These are phyloP conservation scores for Termitomyces eurrhizus DNA, from an alignment of 768 basidiomycete species.

Conservation along the genomic window DNA sequence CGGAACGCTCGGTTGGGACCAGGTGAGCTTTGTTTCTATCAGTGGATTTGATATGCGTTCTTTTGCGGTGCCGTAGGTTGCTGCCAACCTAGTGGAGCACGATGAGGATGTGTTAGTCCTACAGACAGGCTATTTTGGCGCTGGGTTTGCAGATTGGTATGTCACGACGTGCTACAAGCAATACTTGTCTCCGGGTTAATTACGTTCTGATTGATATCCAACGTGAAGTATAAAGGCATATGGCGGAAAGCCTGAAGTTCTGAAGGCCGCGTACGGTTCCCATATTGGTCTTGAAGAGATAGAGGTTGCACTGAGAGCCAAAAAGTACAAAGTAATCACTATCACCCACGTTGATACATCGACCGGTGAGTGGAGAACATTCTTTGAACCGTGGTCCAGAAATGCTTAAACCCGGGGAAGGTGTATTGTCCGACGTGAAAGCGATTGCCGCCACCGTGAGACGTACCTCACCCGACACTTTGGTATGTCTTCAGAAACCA, in stretches of 20 bases:
- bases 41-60: background rate
- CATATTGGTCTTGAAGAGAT: constrained; percentile 52
- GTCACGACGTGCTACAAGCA: constrained; percentile 16
- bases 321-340: constrained; percentile 78
- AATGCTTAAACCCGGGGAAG: constrained; percentile 24
- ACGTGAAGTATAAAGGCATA: constrained; percentile 40
- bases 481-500: constrained; percentile 38
- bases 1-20: constrained; percentile 91
- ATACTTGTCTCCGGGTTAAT: constrained; percentile 47
- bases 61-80: constrained; percentile 43
- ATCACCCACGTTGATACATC: constrained; percentile 92
- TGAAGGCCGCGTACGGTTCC: constrained; percentile 68
- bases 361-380: constrained; percentile 41
- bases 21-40: constrained; percentile 34
- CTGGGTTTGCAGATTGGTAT: constrained; percentile 77
- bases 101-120: constrained; percentile 74
- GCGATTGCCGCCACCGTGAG: constrained; percentile 63
- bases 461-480: constrained; percentile 72
- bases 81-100: constrained; percentile 75
- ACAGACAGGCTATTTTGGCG: constrained; percentile 89
- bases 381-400: background rate
- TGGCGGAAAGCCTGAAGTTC: constrained; percentile 72
- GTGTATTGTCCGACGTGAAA: constrained; percentile 75
- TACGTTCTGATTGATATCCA: background rate
- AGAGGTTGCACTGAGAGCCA: constrained; percentile 56